Conservation (phyloP, 805 yeast species). For the Zygosaccharomyces kombuchaensis region DNA sequence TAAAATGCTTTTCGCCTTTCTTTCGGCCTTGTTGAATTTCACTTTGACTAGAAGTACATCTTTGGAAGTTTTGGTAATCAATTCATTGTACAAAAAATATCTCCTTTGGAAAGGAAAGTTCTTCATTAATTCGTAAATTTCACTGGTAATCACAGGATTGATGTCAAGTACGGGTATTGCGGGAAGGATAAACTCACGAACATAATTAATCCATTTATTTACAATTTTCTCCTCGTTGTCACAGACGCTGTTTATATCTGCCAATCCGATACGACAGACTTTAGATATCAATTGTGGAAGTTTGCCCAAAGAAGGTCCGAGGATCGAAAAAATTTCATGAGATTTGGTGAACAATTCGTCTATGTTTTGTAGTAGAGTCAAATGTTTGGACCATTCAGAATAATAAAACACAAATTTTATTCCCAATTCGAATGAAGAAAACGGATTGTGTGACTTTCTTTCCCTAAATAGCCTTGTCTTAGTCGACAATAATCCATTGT, state of each 20-base stretch:
- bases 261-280: conserved; percentile 54
- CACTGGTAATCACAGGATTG: conserved; percentile 57
- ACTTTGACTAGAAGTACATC: conserved; percentile 52
- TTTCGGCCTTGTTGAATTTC: conserved; percentile 64
- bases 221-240: conserved; percentile 13
- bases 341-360: conserved; percentile 48
- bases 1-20: conserved; percentile 69
- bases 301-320: conserved; percentile 52
- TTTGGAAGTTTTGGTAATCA: conserved; percentile 54
- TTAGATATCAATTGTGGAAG: conserved; percentile 48
- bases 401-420: conserved; percentile 40
- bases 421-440: conserved; percentile 12
- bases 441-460: conserved; percentile 16
- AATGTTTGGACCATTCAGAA: conserved; percentile 43
- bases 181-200: conserved; percentile 65
- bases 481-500: conserved; percentile 17
- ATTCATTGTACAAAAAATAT: conserved; percentile 77
- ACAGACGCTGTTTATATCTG: conserved; percentile 32
- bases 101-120: conserved; percentile 58
- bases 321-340: conserved; percentile 46
- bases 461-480: conserved; percentile 19
- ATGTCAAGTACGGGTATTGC: conserved; percentile 49
- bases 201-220: conserved; percentile 53
- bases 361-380: conserved; percentile 38
- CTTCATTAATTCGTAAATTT: conserved; percentile 51